Evolutionary conservation across 208 protist species (phyloP), one percentile per base, ranked within the genome.

Genomic region (Tritrichomonas foetus): DNA sequence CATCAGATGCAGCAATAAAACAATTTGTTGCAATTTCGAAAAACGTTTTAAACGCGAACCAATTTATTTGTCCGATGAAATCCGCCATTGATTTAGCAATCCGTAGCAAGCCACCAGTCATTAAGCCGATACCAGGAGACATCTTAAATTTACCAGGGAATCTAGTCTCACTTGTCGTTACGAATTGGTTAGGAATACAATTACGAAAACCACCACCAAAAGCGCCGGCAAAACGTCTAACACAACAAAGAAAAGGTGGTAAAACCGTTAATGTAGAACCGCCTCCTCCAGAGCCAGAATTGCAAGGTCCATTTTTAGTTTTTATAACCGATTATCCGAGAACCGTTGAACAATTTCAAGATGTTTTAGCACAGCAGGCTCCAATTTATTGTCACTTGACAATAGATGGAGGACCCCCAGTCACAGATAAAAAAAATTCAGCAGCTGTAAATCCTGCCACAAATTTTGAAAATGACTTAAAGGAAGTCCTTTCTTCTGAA

Each of bases 31-130:
- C 53, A 16, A 22, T 16, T 61, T 61, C 53, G 20, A 89, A 89
- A 57, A 61, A 13, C 1, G 27, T 20, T 49, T 89, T 89, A 14
- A 22, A 41, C 1, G 27, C 13, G 1, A 89, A 13, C 22, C 78
- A 89, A 16, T 16, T 89, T 33, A 89, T 89, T 20, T 89, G 78
- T 50, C 41, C 41, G 20, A 89, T 89, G 47, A 89, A 89, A 89
- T 44, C 33, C 57, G 78, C 78, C 0, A 47, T 89, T 39, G 78
- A 89, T 89, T 53, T 89, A 47, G 78, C 78, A 89, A 47, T 49
- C 2, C 53, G 57, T 57, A n/a, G 47, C 14, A 89, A 89, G 39
- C 41, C 47, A 47, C 16, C 47, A 39, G 20, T 57, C 22, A 89
- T 89, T 44, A 89, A 89, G 57, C 47, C 78, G 39, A 16, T 49